A percentile compares a stretch with the other conserved stretches of the same genome.
These are phyloP conservation scores for Arabidopsis lyrata DNA, from an alignment of 441 rosid genomes.

Conservation along the genomic window DNA sequence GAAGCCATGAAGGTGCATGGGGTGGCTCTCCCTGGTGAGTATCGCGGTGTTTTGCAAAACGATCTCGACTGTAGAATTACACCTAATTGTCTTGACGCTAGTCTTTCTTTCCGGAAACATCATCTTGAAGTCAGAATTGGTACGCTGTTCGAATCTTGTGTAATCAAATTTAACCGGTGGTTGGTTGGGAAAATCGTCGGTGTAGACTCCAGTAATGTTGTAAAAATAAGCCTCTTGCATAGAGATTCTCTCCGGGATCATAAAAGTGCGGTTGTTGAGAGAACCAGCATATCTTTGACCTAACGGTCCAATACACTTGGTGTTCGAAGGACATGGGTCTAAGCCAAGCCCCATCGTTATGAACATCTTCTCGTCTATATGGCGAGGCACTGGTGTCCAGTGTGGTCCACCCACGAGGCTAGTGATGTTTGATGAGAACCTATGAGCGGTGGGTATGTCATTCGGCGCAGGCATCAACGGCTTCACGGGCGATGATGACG, in stretches of 20 bases:
- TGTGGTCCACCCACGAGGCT: slow-evolving; percentile 53
- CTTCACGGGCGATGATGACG: slow-evolving; percentile 41
- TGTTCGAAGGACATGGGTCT: slow-evolving; percentile 53
- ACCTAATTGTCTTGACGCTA: slow-evolving; percentile 56
- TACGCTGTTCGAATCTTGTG: slow-evolving; percentile 46
- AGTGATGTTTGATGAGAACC: slow-evolving; percentile 48
- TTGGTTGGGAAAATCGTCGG: not conserved
- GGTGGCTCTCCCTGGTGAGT: slow-evolving; percentile 64
- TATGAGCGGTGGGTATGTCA: slow-evolving; percentile 63
- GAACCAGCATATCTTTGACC: not conserved
- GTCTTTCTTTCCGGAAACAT: slow-evolving; percentile 45
- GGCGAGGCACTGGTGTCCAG: slow-evolving; percentile 62
- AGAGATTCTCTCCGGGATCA: not conserved
- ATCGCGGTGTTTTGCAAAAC: slow-evolving; percentile 68
- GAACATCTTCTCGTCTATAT: slow-evolving; percentile 59
- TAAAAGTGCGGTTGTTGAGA: not conserved
- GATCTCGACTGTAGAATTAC: slow-evolving; percentile 68
- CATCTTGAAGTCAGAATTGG: slow-evolving; percentile 41
- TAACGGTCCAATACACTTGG: slow-evolving; percentile 55
- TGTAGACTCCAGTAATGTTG: not conserved
- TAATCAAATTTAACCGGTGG: not conserved
- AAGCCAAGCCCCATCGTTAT: slow-evolving; percentile 59
- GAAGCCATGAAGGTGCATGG: slow-evolving; percentile 82
- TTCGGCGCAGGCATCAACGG: slow-evolving; percentile 58
- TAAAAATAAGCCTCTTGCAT: not conserved